Percentiles rank a stretch among this genome's conserved stretches.
Evolutionary conservation across 2,329 filamentous ascomycete species (phyloP).

Genomic region (Alternaria incomplexa): DNA sequence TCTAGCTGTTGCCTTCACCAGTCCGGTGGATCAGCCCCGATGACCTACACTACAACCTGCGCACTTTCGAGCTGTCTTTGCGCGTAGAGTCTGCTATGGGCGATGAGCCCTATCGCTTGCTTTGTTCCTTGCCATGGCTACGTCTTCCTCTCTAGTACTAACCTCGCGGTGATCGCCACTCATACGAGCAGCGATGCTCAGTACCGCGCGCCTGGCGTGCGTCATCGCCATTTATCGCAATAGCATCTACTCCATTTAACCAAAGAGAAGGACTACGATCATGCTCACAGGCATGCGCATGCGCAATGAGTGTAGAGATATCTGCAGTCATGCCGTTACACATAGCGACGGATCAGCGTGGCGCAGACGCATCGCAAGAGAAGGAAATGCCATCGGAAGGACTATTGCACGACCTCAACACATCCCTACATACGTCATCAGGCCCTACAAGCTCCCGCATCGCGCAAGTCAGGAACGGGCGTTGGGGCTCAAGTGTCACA

Average conservation of each 20-base stretch:
- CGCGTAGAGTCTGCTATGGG: neutral
- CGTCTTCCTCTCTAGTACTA: neutral
- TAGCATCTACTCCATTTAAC: neutral
- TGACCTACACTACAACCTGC: neutral
- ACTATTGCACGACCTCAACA: neutral
- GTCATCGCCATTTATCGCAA: neutral
- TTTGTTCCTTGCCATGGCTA: neutral
- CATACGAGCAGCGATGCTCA: neutral
- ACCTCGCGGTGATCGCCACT: neutral
- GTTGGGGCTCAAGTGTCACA: slow-evolving; percentile 24
- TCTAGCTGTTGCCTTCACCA: slow-evolving; percentile 17
- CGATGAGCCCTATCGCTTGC: neutral
- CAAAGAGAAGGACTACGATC: neutral
- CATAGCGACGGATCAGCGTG: neutral
- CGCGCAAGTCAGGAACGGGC: slow-evolving; percentile 1
- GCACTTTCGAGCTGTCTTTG: neutral
- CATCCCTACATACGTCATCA: slow-evolving; percentile 5
- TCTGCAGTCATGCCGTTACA: neutral
- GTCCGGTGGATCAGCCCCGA: neutral
- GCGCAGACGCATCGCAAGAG: neutral
- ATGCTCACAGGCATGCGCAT: neutral
- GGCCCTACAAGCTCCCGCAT: neutral
- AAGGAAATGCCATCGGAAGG: neutral
- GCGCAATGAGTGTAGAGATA: neutral
- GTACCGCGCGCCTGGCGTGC: neutral